Evolutionary conservation across 495 filamentous ascomycete genomes (phyloP).

Genomic region (Lasiosphaeriaceae sp.): DNA sequence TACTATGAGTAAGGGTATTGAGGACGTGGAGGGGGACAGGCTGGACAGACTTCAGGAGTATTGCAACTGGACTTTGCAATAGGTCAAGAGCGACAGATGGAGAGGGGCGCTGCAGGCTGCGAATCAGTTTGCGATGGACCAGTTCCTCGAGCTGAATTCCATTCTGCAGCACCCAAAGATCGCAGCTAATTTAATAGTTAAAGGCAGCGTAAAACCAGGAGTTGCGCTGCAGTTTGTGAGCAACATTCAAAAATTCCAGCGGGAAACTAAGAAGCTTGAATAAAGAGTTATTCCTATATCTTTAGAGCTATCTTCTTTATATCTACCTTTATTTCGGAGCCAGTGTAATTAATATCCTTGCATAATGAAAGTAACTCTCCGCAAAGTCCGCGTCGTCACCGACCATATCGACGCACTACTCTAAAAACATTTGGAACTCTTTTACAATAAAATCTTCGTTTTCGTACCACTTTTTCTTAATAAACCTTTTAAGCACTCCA

Average conservation of each 20-base stretch:
- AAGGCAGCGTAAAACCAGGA: slow-evolving; percentile 7
- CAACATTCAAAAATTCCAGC: slow-evolving; percentile 9
- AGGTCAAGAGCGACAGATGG: slow-evolving; percentile 1
- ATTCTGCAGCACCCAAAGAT: slow-evolving; percentile 3
- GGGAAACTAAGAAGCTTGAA: slow-evolving; percentile 4
- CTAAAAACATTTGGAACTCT: slow-evolving; percentile 1
- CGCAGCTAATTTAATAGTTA: slow-evolving; percentile 7
- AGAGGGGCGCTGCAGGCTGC: slow-evolving; percentile 1
- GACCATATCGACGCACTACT: neutral
- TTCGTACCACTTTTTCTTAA: slow-evolving; percentile 2
- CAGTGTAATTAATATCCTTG: neutral
- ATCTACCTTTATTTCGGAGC: neutral
- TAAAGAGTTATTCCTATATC: neutral
- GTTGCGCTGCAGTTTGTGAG: slow-evolving; percentile 8
- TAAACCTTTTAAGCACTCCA: slow-evolving; percentile 1
- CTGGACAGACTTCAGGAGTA: slow-evolving; percentile 9
- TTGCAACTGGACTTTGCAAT: slow-evolving; percentile 1
- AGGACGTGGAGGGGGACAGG: slow-evolving; percentile 4
- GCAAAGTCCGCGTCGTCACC: neutral
- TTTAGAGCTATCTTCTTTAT: neutral
- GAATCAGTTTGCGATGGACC: neutral
- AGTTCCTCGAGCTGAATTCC: slow-evolving; percentile 10
- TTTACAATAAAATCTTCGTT: neutral
- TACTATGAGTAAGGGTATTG: slow-evolving; percentile 1
- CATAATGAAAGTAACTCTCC: neutral